Conservation (phyloP, 768 basidiomycete genomes). For the Tylopilus intermedius region DNA sequence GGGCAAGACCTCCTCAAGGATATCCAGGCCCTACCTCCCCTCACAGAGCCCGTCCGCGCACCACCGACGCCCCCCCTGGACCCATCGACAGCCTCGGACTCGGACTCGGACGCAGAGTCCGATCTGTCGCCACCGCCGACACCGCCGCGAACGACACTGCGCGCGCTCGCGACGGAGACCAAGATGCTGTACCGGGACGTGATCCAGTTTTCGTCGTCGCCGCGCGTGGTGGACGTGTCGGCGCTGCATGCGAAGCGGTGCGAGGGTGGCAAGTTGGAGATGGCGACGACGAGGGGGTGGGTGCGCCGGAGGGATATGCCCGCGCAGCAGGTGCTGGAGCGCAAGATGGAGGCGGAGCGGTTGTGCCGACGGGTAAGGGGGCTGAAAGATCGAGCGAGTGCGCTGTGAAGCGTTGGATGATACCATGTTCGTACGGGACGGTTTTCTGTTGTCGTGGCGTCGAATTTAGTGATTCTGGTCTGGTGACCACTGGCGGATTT, state of each 20-base stretch:
- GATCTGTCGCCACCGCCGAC: conserved; percentile 46
- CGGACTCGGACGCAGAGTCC: conserved; percentile 51
- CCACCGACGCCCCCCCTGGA: conserved; percentile 63
- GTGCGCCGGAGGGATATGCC: conserved; percentile 76
- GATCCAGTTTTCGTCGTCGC: conserved; percentile 75
- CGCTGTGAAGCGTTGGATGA: no score
- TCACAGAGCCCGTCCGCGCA: conserved; percentile 46
- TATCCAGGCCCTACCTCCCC: conserved; percentile 66
- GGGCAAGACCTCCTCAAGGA: conserved; percentile 86
- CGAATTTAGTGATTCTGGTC: no score
- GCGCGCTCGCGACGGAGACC: conserved; percentile 73
- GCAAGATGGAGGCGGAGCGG: conserved; percentile 70
- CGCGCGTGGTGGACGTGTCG: conserved; percentile 83
- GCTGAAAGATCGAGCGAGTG: conserved; percentile 27
- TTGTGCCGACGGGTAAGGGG: conserved; percentile 66
- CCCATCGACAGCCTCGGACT: conserved; percentile 62
- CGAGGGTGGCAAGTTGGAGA: conserved; percentile 28
- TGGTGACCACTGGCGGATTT: no score
- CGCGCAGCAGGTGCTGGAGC: conserved; percentile 73
- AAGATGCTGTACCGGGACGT: conserved; percentile 88
- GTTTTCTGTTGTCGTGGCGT: no score
- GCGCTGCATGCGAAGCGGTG: conserved; percentile 47
- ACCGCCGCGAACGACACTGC: conserved; percentile 51
- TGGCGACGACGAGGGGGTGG: conserved; percentile 54
- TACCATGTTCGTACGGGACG: no score